These are phyloP conservation scores for Ceratocystis ficicola DNA, from an alignment of 2,329 filamentous ascomycete species.

Conservation along the genomic window DNA sequence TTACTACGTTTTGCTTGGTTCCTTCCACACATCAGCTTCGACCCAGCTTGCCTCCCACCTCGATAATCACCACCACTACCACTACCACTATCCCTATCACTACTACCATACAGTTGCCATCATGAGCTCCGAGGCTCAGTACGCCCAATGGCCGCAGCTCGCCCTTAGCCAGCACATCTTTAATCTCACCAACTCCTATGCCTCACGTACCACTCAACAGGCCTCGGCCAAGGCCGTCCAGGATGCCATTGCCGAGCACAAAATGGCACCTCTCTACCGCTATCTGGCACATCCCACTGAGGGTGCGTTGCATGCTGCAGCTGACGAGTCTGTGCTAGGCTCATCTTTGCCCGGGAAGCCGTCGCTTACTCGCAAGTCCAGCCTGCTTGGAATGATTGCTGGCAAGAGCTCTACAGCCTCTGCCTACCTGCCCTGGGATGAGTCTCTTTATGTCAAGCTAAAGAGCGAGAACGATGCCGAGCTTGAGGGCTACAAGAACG, in stretches of 20 bases:
- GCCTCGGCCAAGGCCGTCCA: conserved; percentile 60
- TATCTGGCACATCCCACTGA: conserved; percentile 72
- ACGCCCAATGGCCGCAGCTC: conserved; percentile 73
- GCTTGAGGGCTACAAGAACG: conserved; percentile 64
- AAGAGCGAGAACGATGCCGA: conserved; percentile 68
- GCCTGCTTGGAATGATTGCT: conserved; percentile 63
- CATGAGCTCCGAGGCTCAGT: conserved; percentile 73
- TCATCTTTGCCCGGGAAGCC: conserved; percentile 33
- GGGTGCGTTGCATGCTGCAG: conserved; percentile 65
- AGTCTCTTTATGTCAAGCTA: conserved; percentile 67
- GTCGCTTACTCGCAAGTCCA: conserved; percentile 53
- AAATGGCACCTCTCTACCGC: conserved; percentile 79
- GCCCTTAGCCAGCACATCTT: conserved; percentile 77
- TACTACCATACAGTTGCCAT: conserved; percentile 27
- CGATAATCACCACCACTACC: not conserved
- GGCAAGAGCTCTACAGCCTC: conserved; percentile 52
- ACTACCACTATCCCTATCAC: not conserved
- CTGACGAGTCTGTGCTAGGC: conserved; percentile 31
- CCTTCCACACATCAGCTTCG: not conserved
- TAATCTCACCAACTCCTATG: conserved; percentile 69
- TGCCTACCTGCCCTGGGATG: conserved; percentile 77
- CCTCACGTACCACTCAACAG: conserved; percentile 54
- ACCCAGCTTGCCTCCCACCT: not conserved
- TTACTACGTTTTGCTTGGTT: not conserved
- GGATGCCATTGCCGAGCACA: conserved; percentile 70